Percentiles rank a stretch among this genome's conserved stretches.
These are phyloP conservation scores for Colletotrichum falcatum DNA, from an alignment of 2,329 filamentous ascomycete genomes.

Conservation along the genomic window DNA sequence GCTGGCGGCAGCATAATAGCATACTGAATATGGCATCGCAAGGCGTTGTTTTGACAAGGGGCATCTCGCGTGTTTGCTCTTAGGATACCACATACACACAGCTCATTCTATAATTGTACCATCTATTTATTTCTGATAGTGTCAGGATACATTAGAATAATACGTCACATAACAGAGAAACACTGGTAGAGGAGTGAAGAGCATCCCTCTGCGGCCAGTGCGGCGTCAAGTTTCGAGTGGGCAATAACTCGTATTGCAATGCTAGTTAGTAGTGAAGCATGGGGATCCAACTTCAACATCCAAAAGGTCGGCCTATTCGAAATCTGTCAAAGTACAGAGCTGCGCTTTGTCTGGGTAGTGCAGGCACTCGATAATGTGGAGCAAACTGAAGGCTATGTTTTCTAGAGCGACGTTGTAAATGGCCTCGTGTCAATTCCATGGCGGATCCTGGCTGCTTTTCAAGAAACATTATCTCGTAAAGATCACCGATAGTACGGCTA, in stretches of 20 bases:
- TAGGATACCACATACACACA: constrained; percentile 8
- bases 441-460: too few relatives aligned
- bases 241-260: too few relatives aligned
- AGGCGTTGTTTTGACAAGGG: background rate
- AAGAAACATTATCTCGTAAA: too few relatives aligned
- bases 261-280: background rate
- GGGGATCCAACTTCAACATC: rapidly evolving
- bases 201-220: background rate
- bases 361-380: too few relatives aligned
- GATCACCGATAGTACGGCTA: too few relatives aligned
- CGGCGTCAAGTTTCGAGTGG: background rate
- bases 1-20: background rate
- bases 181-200: background rate
- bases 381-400: too few relatives aligned
- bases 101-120: constrained; percentile 4
- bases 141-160: background rate
- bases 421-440: too few relatives aligned
- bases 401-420: too few relatives aligned
- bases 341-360: too few relatives aligned
- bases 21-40: background rate
- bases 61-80: background rate
- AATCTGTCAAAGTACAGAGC: background rate
- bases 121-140: background rate
- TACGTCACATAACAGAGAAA: too few relatives aligned
- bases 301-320: background rate